Percentiles rank a stretch among this genome's conserved stretches.
Conservation (phyloP, 768 basidiomycete genomes). For the Roridomyces roridus region DNA sequence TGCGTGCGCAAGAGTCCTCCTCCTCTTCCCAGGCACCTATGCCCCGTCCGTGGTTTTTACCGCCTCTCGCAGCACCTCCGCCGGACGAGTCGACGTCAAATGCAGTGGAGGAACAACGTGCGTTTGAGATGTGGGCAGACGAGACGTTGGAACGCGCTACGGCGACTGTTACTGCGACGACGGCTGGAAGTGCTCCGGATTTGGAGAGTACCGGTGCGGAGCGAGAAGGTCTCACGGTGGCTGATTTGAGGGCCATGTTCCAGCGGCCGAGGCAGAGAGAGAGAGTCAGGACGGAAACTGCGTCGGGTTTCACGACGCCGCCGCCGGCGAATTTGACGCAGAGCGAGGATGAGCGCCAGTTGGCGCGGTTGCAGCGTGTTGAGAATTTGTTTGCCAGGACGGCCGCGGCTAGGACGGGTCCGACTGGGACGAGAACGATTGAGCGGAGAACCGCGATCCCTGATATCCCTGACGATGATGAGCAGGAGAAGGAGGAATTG, state of each 20-base stretch:
- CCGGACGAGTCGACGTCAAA: no score
- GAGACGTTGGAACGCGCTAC: slow-evolving; percentile 22
- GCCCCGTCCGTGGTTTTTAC: no score
- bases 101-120: not conserved
- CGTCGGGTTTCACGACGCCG: not conserved
- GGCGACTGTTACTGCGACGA: slow-evolving; percentile 2
- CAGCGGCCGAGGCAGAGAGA: not conserved
- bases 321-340: slow-evolving; percentile 7
- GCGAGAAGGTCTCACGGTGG: slow-evolving; percentile 8
- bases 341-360: slow-evolving; percentile 19
- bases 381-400: no score
- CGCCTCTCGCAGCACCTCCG: no score
- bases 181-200: slow-evolving; percentile 1
- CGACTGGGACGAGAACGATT: not conserved
- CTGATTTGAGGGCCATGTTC: not conserved
- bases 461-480: slow-evolving; percentile 5
- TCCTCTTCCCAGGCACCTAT: no score
- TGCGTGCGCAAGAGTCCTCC: not conserved
- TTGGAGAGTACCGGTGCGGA: not conserved
- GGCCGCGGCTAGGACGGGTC: no score
- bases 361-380: no score
- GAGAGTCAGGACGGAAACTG: no score
- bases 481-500: slow-evolving; percentile 3
- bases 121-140: slow-evolving; percentile 25
- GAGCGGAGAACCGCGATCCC: slow-evolving; percentile 13